Conservation (phyloP, 257 asterid genomes). For the Gentiana dahurica region DNA sequence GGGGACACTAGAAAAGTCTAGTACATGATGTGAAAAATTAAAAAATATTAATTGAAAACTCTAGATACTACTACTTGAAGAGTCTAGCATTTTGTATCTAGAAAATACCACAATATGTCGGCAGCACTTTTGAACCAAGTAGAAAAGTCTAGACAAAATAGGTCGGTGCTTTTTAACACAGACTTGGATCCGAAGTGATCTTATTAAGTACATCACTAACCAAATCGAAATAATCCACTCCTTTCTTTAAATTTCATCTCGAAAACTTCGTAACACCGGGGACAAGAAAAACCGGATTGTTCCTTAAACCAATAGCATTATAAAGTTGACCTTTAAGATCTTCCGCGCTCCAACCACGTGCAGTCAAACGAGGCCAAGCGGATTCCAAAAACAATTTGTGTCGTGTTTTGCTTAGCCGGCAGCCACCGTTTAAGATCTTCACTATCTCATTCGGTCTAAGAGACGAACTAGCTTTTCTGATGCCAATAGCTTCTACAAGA, state of each 20-base stretch:
- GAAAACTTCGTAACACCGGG: slow-evolving; percentile 56
- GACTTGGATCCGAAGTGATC: slow-evolving; percentile 44
- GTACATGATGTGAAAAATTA: no score
- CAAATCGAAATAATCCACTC: slow-evolving; percentile 47
- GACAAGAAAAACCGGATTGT: slow-evolving; percentile 34
- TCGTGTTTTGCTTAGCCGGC: slow-evolving; percentile 40
- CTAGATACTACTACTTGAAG: no score
- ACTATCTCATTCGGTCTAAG: slow-evolving; percentile 41
- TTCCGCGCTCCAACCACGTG: slow-evolving; percentile 65
- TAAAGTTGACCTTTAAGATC: slow-evolving; percentile 29
- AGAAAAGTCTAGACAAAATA: no score
- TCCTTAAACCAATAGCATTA: background rate
- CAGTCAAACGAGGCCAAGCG: slow-evolving; percentile 67
- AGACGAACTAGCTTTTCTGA: slow-evolving; percentile 3
- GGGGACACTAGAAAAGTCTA: no score
- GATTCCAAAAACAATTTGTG: slow-evolving; percentile 80
- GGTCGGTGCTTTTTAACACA: no score
- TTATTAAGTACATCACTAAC: slow-evolving; percentile 40
- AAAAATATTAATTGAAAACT: no score
- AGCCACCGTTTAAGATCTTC: slow-evolving; percentile 21
- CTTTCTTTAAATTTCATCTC: slow-evolving; percentile 37
- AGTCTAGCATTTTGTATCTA: no score
- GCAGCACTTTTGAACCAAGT: no score
- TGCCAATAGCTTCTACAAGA: slow-evolving; percentile 64
- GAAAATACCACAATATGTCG: no score